A percentile compares a stretch with the other conserved stretches of the same genome.
phyloP scores from a whole-genome alignment of 805 yeast genomes.

The Yamadazyma philogaea region DNA sequence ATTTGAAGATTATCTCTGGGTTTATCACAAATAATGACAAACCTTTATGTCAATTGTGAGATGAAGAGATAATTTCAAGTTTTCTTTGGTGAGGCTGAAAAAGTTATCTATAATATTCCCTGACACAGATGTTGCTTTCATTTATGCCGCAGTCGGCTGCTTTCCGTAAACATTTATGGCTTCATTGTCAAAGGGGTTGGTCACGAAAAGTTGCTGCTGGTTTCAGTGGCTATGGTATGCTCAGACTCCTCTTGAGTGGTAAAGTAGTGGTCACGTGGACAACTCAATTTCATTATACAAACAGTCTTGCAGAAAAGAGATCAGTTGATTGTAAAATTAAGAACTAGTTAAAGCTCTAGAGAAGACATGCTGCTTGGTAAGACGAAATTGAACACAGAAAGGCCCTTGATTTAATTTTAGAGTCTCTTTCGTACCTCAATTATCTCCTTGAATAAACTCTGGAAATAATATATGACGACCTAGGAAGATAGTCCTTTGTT shows the following conservation, averaged over 20 bases:
- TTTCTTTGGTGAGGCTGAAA: constrained; percentile 27
- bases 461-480: too few relatives aligned
- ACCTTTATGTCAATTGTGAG: constrained; percentile 23
- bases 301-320: too few relatives aligned
- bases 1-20: constrained; percentile 10
- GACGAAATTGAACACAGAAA: too few relatives aligned
- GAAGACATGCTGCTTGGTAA: too few relatives aligned
- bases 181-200: constrained; percentile 26
- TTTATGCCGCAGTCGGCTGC: constrained; percentile 41
- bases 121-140: constrained; percentile 27
- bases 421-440: too few relatives aligned
- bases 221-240: constrained; percentile 53
- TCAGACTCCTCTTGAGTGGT: constrained; percentile 40
- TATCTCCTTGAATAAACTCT: too few relatives aligned
- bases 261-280: constrained; percentile 34
- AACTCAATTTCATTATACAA: too few relatives aligned
- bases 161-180: constrained; percentile 44
- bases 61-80: constrained; percentile 31
- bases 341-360: too few relatives aligned
- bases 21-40: constrained; percentile 17
- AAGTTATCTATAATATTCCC: constrained; percentile 24
- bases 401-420: too few relatives aligned
- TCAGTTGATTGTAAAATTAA: too few relatives aligned
- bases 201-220: constrained; percentile 43
- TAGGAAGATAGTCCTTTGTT: too few relatives aligned